These are phyloP conservation scores for Colletotrichum incanum DNA, from an alignment of 2,329 filamentous ascomycete genomes.

Conservation along the genomic window DNA sequence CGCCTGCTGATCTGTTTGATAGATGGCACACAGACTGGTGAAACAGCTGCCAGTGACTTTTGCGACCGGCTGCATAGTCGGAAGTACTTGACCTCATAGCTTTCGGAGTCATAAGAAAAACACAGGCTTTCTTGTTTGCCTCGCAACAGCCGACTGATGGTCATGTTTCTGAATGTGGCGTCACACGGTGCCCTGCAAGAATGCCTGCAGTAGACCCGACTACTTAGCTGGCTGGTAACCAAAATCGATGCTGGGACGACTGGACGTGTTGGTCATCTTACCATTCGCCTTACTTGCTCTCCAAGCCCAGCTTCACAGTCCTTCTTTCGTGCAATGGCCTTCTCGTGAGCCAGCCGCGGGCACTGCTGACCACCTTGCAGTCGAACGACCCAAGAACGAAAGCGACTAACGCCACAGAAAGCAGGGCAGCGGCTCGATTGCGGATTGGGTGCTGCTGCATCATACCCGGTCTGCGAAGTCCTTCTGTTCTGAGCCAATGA, in stretches of 20 bases:
- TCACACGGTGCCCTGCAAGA: not conserved
- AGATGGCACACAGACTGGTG: conserved; percentile 24
- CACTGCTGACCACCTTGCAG: not conserved
- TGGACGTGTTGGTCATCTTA: not conserved
- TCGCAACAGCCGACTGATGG: no score
- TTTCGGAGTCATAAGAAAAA: not conserved
- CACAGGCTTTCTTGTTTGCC: not conserved
- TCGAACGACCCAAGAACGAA: not conserved
- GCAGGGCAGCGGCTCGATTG: not conserved
- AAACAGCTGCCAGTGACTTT: not conserved
- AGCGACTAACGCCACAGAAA: not conserved
- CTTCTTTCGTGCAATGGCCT: not conserved
- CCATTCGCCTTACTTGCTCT: not conserved
- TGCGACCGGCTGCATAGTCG: not conserved
- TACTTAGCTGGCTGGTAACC: not conserved
- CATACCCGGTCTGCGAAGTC: conserved; percentile 5
- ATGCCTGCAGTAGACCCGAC: no score
- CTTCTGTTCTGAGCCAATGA: conserved; percentile 22
- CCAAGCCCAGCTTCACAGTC: not conserved
- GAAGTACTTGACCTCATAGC: not conserved
- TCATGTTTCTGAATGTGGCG: not conserved
- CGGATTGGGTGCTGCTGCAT: not conserved
- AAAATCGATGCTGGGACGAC: not conserved
- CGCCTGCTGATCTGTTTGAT: conserved; percentile 27
- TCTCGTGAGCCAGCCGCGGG: not conserved